Evolutionary conservation across 371 early-diverging fungal species (phyloP), one percentile per base, ranked within the genome.

Genomic region (Mycotypha africana): DNA sequence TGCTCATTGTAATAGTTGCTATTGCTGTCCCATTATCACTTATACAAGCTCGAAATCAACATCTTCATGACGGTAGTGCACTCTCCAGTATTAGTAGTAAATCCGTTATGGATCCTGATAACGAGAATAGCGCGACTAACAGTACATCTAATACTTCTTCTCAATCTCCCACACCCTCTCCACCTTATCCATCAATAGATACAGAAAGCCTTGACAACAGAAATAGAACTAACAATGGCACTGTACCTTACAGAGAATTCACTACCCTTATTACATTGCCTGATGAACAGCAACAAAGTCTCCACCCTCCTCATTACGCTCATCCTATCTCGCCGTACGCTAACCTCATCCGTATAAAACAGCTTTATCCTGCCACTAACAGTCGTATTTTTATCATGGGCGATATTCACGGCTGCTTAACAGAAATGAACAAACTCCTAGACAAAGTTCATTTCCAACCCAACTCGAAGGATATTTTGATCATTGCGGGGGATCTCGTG

Each of bases 401-500:
- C 2, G 88, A 88, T 49, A 65, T 88, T 35, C 88, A 88, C 42
- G 88, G 87, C 3, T 65, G 74, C 19, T 25, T 76, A 0, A 41
- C 58, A 1, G 83, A 84, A 42, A 53, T 88, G 10, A 54, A 74
- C 9, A 19, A 38, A 12, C 65, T 85, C 4, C 42, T 88, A 11
- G 54, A 62, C 0, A 45, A 65, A 16, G 50, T 85, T 19, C 8
- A 57, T 10, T 83, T 63, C 34, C 20, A 53, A 5, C 53, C 68
- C 16, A 25, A 31, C 0, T n/a, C n/a, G n/a, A 38, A 45, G 0
- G 87, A 86, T 57, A 64, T 65, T 26, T 36, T 85, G 10, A 72
- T 88, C 22, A 53, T 84, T 15, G 74, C 81, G 0, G 88, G 88
- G 0, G 88, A 88, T 53, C 42, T 88, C 6, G 74, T 81, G 1